phyloP scores from a whole-genome alignment of 805 yeast genomes.

The Metschnikowia aberdeeniae region DNA sequence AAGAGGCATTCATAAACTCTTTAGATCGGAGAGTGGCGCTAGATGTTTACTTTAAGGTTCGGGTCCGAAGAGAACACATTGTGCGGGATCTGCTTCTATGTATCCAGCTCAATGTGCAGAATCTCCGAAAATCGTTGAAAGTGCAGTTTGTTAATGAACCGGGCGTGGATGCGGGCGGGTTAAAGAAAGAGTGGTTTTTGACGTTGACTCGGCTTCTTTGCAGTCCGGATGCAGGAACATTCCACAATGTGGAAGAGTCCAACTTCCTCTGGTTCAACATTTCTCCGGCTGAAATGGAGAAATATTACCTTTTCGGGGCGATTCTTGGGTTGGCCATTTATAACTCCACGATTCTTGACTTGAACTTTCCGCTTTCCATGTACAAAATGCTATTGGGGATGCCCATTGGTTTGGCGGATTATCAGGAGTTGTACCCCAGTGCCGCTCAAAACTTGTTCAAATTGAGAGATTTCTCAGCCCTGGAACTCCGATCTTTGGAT shows the following conservation, averaged over 20 bases:
- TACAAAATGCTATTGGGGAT: slow-evolving; percentile 68
- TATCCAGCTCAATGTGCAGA: slow-evolving; percentile 50
- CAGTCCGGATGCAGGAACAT: slow-evolving; percentile 63
- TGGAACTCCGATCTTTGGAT: slow-evolving; percentile 42
- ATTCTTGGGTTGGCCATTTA: slow-evolving; percentile 87
- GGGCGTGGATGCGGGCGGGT: slow-evolving; percentile 94
- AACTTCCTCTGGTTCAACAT: slow-evolving; percentile 72
- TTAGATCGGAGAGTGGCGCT: slow-evolving; percentile 56
- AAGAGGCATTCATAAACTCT: slow-evolving; percentile 79
- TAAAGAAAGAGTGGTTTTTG: slow-evolving; percentile 90
- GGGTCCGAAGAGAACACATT: slow-evolving; percentile 63
- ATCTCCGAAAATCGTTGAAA: slow-evolving; percentile 68
- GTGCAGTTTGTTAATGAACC: slow-evolving; percentile 85
- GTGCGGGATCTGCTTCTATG: slow-evolving; percentile 71
- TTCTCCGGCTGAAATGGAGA: slow-evolving; percentile 43
- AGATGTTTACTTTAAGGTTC: slow-evolving; percentile 65
- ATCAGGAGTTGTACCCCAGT: slow-evolving; percentile 62
- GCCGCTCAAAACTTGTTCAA: slow-evolving; percentile 41
- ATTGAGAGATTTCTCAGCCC: slow-evolving; percentile 23
- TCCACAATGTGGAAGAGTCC: slow-evolving; percentile 64
- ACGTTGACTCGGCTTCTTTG: slow-evolving; percentile 68
- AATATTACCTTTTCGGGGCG: slow-evolving; percentile 77
- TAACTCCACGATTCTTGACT: slow-evolving; percentile 81
- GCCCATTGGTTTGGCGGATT: slow-evolving; percentile 59
- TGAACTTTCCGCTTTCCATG: slow-evolving; percentile 69